A percentile compares a stretch with the other conserved stretches of the same genome.
Evolutionary conservation across 257 asterid species (phyloP).

Genomic region (Gentiana straminea): DNA sequence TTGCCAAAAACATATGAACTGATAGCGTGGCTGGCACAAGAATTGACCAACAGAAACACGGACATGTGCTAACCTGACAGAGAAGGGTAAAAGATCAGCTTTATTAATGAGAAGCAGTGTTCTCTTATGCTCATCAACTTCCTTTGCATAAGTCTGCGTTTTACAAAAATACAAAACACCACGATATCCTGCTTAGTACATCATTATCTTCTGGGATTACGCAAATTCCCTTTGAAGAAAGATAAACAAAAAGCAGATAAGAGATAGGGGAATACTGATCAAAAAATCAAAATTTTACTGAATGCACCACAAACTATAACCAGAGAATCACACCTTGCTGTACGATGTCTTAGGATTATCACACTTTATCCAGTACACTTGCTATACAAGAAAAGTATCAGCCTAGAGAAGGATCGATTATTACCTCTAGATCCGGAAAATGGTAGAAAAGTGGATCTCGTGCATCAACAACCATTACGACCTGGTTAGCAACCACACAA

Average conservation of each 20-base stretch:
- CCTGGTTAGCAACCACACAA: constrained; percentile 30
- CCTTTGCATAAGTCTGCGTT: constrained; percentile 77
- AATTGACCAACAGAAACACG: constrained; percentile 5
- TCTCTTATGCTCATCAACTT: constrained; percentile 80
- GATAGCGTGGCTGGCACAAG: background rate
- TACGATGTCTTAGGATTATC: too few species aligned
- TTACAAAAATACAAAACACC: background rate
- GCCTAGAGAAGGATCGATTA: background rate
- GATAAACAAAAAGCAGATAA: too few species aligned
- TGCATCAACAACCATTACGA: constrained; percentile 98
- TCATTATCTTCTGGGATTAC: too few species aligned
- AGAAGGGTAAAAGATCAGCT: constrained; percentile 82
- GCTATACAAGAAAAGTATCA: background rate
- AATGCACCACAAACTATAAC: too few species aligned
- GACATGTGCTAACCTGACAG: constrained; percentile 54
- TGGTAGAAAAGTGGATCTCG: constrained; percentile 94
- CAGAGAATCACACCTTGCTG: too few species aligned
- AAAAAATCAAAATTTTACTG: too few species aligned
- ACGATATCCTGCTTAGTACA: too few species aligned
- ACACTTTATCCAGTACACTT: too few species aligned
- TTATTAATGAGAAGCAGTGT: constrained; percentile 92
- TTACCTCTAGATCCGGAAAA: constrained; percentile 98
- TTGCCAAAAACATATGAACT: constrained; percentile 3
- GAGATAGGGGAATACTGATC: too few species aligned
- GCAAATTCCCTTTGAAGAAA: too few species aligned